Base-by-base conservation (phyloP, 495 filamentous ascomycete species). In the Podospora fimiseda region DNA sequence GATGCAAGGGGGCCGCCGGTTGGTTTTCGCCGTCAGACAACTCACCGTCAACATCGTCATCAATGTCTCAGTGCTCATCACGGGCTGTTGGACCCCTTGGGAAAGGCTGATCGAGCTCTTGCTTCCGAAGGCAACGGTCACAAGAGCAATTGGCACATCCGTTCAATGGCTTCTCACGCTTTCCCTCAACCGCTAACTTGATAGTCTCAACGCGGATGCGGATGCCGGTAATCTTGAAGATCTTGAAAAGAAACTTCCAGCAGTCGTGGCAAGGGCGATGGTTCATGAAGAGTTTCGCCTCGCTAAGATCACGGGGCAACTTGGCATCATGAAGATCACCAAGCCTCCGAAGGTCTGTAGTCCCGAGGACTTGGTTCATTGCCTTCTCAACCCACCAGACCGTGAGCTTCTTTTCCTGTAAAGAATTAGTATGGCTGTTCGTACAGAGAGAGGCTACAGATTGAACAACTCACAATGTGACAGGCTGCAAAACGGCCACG, bases 371-470 rank as follows among this genome's bases (percentile, higher is more conserved):
- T 20, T 55, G 46, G 20, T 53, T 48, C 3, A 53, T 11, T 0
- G 37, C 20, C 4, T 55, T 42, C 20, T 50, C 19, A 5, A 56
- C 27, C 53, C 53, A 56, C 11, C 55, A 56, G 1, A 54, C 41
- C 1, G 53, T 50, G 0, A 60, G 20, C 38, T 60, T 56, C 13
- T 60, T 56, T 14, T 60, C 50, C 56, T 54, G 23, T 30, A 36
- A 7, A 19, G 6, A 33, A 42, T 13, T 4, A 2, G 20, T 51
- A 5, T 30, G 41, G 14, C 11, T n/a, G 15, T 22, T 15, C 6
- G 1, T 2, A 37, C 8, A n/a, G n/a, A n/a, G n/a, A n/a, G n/a
- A n/a, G n/a, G n/a, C 2, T 9, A 15, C 4, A 6, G 39, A n/a
- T 20, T 13, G 14, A 2, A 44, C 37, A 9, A 19, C 27, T 48